These are phyloP conservation scores for Botrytis paeoniae DNA, from an alignment of 2,329 filamentous ascomycete species.

Conservation along the genomic window DNA sequence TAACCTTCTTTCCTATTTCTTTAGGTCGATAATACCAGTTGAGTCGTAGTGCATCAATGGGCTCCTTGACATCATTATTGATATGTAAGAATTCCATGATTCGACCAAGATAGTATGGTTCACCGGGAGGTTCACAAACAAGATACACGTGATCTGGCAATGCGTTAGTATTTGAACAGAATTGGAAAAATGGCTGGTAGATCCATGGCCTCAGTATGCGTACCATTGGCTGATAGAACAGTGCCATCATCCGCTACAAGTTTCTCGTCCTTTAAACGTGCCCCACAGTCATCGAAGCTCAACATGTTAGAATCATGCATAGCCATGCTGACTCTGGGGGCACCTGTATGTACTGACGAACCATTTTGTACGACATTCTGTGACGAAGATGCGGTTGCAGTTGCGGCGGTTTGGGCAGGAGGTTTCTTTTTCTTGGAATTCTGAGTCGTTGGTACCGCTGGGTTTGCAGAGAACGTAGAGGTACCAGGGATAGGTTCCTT, in stretches of 20 bases:
- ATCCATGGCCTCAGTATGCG: slow-evolving; percentile 38
- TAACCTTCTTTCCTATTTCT: slow-evolving; percentile 88
- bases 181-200: background rate
- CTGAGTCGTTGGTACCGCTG: slow-evolving; percentile 40
- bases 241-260: slow-evolving; percentile 91
- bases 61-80: slow-evolving; percentile 68
- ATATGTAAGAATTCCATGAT: slow-evolving; percentile 97
- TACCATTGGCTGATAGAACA: slow-evolving; percentile 80
- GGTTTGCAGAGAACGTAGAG: slow-evolving; percentile 54
- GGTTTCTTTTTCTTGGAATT: slow-evolving; percentile 85
- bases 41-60: slow-evolving; percentile 83
- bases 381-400: slow-evolving; percentile 21
- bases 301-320: slow-evolving; percentile 76
- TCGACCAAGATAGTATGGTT: slow-evolving; percentile 94
- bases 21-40: slow-evolving; percentile 99
- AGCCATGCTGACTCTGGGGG: slow-evolving; percentile 27
- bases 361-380: slow-evolving; percentile 20
- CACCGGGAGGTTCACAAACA: slow-evolving; percentile 93
- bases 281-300: slow-evolving; percentile 73
- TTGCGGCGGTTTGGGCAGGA: slow-evolving; percentile 36
- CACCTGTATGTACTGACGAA: slow-evolving; percentile 20
- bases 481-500: slow-evolving; percentile 55
- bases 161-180: slow-evolving; percentile 24
- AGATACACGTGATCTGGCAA: slow-evolving; percentile 80
- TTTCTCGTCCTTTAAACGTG: slow-evolving; percentile 68